Conservation (phyloP, 192 early-diverging fungal genomes). For the Coemansia sp. region DNA sequence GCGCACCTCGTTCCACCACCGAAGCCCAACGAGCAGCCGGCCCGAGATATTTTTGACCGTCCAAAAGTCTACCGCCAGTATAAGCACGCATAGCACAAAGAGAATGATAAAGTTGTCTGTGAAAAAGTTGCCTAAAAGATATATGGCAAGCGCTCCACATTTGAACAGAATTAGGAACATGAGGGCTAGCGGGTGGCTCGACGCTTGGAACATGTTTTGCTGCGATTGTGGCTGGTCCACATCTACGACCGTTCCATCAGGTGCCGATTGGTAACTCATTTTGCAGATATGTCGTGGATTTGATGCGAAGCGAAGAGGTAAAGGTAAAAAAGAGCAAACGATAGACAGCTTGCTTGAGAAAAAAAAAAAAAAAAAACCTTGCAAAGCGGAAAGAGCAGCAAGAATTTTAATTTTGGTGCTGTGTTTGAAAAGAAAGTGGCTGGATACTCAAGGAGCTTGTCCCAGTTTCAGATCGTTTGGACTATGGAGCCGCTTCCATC, state of each 20-base stretch:
- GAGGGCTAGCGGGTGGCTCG: slow-evolving; percentile 83
- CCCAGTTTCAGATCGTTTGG: slow-evolving; percentile 1
- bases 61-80: slow-evolving; percentile 98
- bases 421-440: background rate
- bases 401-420: background rate
- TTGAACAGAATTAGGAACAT: slow-evolving; percentile 92
- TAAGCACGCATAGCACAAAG: slow-evolving; percentile 89
- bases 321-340: background rate
- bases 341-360: background rate
- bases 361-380: background rate
- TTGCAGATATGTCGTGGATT: background rate
- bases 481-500: slow-evolving; percentile 9
- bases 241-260: slow-evolving; percentile 11
- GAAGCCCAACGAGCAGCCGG: slow-evolving; percentile 90
- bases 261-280: slow-evolving; percentile 12
- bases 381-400: background rate
- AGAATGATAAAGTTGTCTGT: slow-evolving; percentile 84
- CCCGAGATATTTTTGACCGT: slow-evolving; percentile 99
- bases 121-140: slow-evolving; percentile 83
- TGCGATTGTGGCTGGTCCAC: slow-evolving; percentile 21
- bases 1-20: slow-evolving; percentile 99
- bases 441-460: background rate
- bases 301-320: background rate
- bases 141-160: slow-evolving; percentile 77
- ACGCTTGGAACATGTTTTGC: slow-evolving; percentile 54